These are phyloP conservation scores for Neurospora sp. DNA, from an alignment of 2,329 filamentous ascomycete genomes.

Conservation along the genomic window DNA sequence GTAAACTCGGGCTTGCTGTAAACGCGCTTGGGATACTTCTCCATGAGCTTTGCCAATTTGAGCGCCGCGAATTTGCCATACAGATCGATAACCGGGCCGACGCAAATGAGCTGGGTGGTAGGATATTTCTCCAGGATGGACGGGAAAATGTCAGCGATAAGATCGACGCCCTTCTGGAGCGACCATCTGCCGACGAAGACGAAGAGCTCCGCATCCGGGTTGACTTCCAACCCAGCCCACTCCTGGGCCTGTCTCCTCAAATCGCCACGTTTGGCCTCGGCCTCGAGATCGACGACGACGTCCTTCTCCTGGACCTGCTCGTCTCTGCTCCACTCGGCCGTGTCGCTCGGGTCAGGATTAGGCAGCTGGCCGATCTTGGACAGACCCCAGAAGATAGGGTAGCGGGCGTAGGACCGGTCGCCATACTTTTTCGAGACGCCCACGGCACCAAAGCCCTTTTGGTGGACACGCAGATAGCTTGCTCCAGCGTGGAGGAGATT, in stretches of 20 bases:
- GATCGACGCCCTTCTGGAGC: conserved; percentile 57
- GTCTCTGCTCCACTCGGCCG: conserved; percentile 45
- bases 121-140: conserved; percentile 48
- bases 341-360: conserved; percentile 55
- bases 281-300: conserved; percentile 44
- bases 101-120: conserved; percentile 49
- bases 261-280: conserved; percentile 41
- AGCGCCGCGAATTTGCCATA: conserved; percentile 58
- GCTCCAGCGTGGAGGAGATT: conserved; percentile 56
- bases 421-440: conserved; percentile 60
- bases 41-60: conserved; percentile 54
- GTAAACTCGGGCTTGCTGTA: conserved; percentile 59
- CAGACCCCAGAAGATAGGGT: conserved; percentile 59
- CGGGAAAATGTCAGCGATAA: conserved; percentile 58
- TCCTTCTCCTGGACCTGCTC: conserved; percentile 35
- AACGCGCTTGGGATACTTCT: conserved; percentile 53
- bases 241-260: conserved; percentile 52
- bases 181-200: conserved; percentile 61
- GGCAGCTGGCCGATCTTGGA: conserved; percentile 51
- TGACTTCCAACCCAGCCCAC: conserved; percentile 53
- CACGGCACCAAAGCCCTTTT: conserved; percentile 57
- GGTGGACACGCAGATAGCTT: conserved; percentile 54
- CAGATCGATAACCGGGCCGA: conserved; percentile 56
- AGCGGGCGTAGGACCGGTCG: conserved; percentile 53
- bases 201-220: conserved; percentile 52